Percentiles rank a stretch among this genome's conserved stretches.
These are phyloP conservation scores for Pyrenophora graminea DNA, from an alignment of 2,329 filamentous ascomycete species.

Conservation along the genomic window DNA sequence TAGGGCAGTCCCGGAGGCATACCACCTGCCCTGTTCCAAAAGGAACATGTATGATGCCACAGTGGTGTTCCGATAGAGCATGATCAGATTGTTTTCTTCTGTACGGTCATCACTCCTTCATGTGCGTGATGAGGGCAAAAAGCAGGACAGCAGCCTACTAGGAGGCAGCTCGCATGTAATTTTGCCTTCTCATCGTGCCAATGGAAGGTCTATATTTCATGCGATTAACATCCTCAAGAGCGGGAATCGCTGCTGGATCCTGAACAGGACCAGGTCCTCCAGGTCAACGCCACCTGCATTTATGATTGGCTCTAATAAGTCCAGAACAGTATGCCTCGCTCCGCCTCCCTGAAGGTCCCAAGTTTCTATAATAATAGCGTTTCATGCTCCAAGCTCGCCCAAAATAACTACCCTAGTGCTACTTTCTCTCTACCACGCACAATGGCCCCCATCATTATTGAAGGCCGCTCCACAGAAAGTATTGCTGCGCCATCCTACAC, in stretches of 20 bases:
- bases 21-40: too few species aligned
- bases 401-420: background rate
- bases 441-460: background rate
- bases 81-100: too few species aligned
- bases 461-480: background rate
- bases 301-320: background rate
- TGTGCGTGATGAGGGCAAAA: background rate
- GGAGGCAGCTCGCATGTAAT: too few species aligned
- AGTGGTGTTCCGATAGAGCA: too few species aligned
- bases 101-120: too few species aligned
- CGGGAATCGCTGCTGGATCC: background rate
- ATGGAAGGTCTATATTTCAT: background rate
- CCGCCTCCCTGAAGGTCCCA: background rate
- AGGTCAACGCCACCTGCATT: background rate
- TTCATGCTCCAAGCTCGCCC: background rate
- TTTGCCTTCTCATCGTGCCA: background rate
- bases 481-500: background rate
- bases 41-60: too few species aligned
- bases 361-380: background rate
- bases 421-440: background rate
- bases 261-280: background rate
- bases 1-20: too few species aligned
- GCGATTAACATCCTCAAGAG: background rate
- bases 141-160: too few species aligned
- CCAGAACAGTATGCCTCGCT: slow-evolving; percentile 2